phyloP scores from a whole-genome alignment of 2,329 filamentous ascomycete species.

The Penicillium sp. region DNA sequence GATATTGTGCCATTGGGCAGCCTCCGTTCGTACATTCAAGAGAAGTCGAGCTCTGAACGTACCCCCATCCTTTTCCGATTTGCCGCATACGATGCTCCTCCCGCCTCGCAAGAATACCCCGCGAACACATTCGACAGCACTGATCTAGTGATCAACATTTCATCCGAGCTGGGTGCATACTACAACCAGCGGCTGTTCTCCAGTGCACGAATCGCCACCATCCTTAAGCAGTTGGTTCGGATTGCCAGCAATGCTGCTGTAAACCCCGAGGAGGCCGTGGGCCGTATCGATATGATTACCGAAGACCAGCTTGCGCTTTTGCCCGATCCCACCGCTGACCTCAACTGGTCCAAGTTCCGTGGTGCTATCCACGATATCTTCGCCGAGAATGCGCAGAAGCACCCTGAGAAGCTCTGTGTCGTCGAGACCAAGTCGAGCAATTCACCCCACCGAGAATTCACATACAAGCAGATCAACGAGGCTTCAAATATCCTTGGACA shows the following conservation, averaged over 20 bases:
- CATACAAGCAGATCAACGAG: slow-evolving; percentile 84
- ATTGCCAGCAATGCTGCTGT: slow-evolving; percentile 44
- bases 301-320: slow-evolving; percentile 36
- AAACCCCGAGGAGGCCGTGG: slow-evolving; percentile 43
- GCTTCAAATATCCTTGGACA: slow-evolving; percentile 79
- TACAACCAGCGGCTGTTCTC: slow-evolving; percentile 51
- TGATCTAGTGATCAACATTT: slow-evolving; percentile 45
- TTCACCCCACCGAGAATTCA: slow-evolving; percentile 67
- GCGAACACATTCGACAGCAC: slow-evolving; percentile 48
- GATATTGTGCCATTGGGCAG: slow-evolving; percentile 46
- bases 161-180: slow-evolving; percentile 42
- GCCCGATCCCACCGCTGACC: slow-evolving; percentile 46
- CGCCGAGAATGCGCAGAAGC: slow-evolving; percentile 56
- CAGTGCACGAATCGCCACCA: slow-evolving; percentile 45
- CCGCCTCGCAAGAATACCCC: slow-evolving; percentile 42
- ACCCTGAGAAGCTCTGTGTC: slow-evolving; percentile 70
- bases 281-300: slow-evolving; percentile 47
- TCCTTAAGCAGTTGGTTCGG: slow-evolving; percentile 46
- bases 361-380: slow-evolving; percentile 50
- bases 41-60: slow-evolving; percentile 41
- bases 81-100: slow-evolving; percentile 49
- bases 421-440: slow-evolving; percentile 60
- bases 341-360: slow-evolving; percentile 49
- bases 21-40: slow-evolving; percentile 44
- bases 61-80: slow-evolving; percentile 49